These are phyloP conservation scores for Tylopilus sp. DNA, from an alignment of 768 basidiomycete genomes.

Conservation along the genomic window DNA sequence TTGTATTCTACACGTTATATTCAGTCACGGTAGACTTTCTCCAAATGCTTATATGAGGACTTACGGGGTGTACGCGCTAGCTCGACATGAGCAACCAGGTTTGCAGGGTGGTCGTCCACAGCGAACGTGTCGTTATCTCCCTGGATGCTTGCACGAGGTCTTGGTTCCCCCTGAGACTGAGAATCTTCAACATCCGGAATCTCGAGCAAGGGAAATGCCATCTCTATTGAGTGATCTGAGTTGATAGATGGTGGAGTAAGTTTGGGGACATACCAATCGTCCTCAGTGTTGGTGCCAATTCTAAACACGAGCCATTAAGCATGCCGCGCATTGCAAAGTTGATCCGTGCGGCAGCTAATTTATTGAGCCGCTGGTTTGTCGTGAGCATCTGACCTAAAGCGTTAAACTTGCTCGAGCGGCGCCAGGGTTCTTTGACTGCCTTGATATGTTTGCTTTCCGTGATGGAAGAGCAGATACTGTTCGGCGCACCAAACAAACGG, in stretches of 20 bases:
- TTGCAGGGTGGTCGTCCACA: background rate
- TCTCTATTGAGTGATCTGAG: background rate
- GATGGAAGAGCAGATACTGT: no score
- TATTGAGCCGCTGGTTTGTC: no score
- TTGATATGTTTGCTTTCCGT: no score
- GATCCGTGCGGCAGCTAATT: background rate
- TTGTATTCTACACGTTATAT: background rate
- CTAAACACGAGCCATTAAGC: background rate
- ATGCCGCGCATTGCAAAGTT: background rate
- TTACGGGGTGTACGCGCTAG: background rate
- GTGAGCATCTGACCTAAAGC: no score
- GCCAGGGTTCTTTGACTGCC: slow-evolving; percentile 1
- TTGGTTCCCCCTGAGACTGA: no score
- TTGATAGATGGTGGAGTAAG: background rate
- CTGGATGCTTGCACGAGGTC: background rate
- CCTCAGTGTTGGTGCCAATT: background rate
- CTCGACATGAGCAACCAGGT: background rate
- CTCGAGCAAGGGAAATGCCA: background rate
- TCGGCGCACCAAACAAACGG: background rate
- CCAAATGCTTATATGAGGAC: background rate
- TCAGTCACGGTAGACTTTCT: no score
- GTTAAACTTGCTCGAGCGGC: background rate
- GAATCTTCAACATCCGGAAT: no score
- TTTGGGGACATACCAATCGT: background rate
- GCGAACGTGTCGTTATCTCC: background rate